Percentiles rank a stretch among this genome's conserved stretches.
Evolutionary conservation across 139 green algal genomes (phyloP).

Genomic region (Micractinium conductrix): DNA sequence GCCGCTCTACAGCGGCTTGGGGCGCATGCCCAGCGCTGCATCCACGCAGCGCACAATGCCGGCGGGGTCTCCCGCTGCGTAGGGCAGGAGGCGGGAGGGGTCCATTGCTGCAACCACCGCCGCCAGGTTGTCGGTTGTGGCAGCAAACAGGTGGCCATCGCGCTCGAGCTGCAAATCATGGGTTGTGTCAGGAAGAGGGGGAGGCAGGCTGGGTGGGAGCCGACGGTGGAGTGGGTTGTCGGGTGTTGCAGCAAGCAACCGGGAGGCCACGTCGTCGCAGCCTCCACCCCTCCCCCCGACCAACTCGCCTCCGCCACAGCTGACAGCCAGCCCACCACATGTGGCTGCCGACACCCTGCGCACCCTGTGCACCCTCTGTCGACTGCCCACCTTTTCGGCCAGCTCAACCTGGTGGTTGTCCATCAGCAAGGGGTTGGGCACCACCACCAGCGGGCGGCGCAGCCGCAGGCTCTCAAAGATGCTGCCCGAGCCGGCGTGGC

Average conservation of each 20-base stretch:
- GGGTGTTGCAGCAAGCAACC: too few relatives aligned
- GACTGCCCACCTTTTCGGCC: conserved; percentile 21
- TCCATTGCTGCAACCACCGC: conserved; percentile 50
- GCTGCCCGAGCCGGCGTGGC: conserved; percentile 82
- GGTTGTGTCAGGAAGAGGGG: not conserved
- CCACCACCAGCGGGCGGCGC: conserved; percentile 71
- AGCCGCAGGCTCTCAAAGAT: conserved; percentile 83
- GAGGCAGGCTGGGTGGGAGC: conserved; percentile 43
- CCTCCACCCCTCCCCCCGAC: too few relatives aligned
- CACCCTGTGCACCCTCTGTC: too few relatives aligned
- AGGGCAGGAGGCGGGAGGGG: conserved; percentile 47
- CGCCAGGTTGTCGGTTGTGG: conserved; percentile 51
- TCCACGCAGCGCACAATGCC: conserved; percentile 61
- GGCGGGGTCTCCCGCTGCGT: conserved; percentile 45
- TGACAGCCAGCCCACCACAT: too few relatives aligned
- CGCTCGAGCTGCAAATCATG: conserved; percentile 64
- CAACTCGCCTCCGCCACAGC: too few relatives aligned
- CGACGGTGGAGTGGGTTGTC: too few relatives aligned
- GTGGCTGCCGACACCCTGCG: too few relatives aligned
- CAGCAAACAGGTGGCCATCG: conserved; percentile 57
- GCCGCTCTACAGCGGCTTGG: conserved; percentile 6
- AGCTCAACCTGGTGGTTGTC: conserved; percentile 84
- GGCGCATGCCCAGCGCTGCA: conserved; percentile 5
- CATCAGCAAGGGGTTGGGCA: conserved; percentile 88
- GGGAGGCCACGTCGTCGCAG: too few relatives aligned